Evolutionary conservation across 345 rosid species (phyloP), one percentile per base, ranked within the genome.

Genomic region (Arabidopsis arenosa): DNA sequence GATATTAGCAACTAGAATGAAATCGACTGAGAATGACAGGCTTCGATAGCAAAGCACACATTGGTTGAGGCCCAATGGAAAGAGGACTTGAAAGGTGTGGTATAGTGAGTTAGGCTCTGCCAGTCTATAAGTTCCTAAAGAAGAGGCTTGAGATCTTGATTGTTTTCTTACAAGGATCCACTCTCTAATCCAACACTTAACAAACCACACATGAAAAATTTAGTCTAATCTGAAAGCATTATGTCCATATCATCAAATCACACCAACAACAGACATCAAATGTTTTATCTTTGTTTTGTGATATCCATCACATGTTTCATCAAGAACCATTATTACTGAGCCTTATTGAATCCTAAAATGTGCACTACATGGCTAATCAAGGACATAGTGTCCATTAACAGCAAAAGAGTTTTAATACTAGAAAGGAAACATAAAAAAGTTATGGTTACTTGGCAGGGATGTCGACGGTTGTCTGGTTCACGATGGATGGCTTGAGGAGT

Each of bases 291-390:
- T 23, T 23, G 2, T 23, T 23, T 23, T 23, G 26, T 23, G 21
- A 9, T 14, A 35, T 6, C 15, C 43, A 15, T 15, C 14, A 35
- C 21, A 58, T 7, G 4, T 2, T 32, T 13, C 7, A 32, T 14
- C 7, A 14, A 13, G 61, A 55, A 21, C n/a, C 40, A 7, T 32
- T 57, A 23, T 23, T 23, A 23, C 12, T 56, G 39, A 57, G 8
- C 15, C 21, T 9, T 56, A 14, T 9, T 14, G 23, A 56, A 56
- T 14, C 41, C 18, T 13, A 12, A 54, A 12, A 28, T 6, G 4
- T 54, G 60, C 60, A 55, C 12, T 33, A 57, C 6, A n/a, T n/a
- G 62, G 62, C 12, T 33, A 7, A 57, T n/a, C 21, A 14, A 56
- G 12, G 40, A 14, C 39, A 26, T 12, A n/a, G 21, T 4, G 6